Base-by-base conservation (phyloP, 2,329 filamentous ascomycete genomes). In the Claviceps capensis region DNA sequence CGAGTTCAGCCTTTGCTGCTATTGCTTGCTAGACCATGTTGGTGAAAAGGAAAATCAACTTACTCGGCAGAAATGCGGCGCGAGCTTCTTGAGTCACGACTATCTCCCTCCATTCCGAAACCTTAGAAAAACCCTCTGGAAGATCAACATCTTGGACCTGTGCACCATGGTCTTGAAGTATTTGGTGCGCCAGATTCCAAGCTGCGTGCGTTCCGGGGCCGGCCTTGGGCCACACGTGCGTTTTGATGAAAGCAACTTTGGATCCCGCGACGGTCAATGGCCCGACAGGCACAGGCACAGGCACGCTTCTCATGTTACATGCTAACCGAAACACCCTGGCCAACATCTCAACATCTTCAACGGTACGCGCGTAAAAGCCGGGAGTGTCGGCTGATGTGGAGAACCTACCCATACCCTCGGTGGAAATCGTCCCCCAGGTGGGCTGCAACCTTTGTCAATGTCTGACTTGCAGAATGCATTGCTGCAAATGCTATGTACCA, bases 361-460 rank as follows among this genome's bases (percentile, higher is more conserved):
- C 68, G 5, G 69, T 73, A 0, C 82, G 74, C 0, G 78, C 72
- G 53, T 76, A 84, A 13, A 83, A 66, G 1, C 83, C 82, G 0
- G 83, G 58, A 0, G 82, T 86, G 58, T 86, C 83, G 5, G 81
- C 68, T 1, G 72, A 78, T 1, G 78, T 64, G 0, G 78, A 77
- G 57, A 77, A 82, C 2, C 79, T 67, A 61, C 77, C 80, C 45
- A 76, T 70, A 0, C 82, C 82, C 59, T 85, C 82, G 0, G 79
- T 70, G 0, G 75, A 79, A 37, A 86, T 74, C 0, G 78, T 66
- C 51, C 76, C 77, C 79, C 79, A 85, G 0, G 81, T 86, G 2
- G 82, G 81, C 60, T 57, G 14, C 30, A 4, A 2, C 34, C 11
- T 17, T 45, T 19, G 26, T 49, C 17, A 41, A 50, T 38, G 30